phyloP scores from a whole-genome alignment of 768 basidiomycete genomes.

The Termitomyces sp. region DNA sequence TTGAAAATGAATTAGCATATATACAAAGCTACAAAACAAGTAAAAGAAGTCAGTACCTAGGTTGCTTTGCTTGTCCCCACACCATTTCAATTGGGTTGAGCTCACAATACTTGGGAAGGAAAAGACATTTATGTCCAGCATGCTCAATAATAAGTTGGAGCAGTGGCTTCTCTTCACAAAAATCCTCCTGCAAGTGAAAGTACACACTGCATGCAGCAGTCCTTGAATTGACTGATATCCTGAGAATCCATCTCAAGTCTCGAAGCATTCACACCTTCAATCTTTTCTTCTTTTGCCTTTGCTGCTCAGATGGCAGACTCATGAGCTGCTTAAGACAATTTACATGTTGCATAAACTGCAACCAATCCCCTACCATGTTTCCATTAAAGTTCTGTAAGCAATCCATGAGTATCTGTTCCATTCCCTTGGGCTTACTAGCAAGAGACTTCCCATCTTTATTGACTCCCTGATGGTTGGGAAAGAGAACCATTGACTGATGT shows the following conservation, averaged over 20 bases:
- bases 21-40: no score
- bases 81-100: no score
- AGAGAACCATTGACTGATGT: no score
- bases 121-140: no score
- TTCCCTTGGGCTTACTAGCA: not conserved
- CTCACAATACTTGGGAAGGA: no score
- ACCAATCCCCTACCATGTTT: not conserved
- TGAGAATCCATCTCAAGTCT: not conserved
- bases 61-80: no score
- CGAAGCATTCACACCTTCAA: not conserved
- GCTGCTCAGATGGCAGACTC: not conserved
- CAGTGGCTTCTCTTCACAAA: not conserved
- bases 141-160: not conserved
- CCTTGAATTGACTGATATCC: not conserved
- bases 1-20: no score
- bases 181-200: not conserved
- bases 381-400: not conserved
- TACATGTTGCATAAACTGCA: not conserved
- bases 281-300: not conserved
- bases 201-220: not conserved
- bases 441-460: not conserved
- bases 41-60: no score
- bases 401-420: not conserved
- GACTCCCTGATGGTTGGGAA: no score
- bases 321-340: not conserved